Evolutionary conservation across 164 flowering plant genomes (phyloP).

Genomic region (Macadamia integrifolia): DNA sequence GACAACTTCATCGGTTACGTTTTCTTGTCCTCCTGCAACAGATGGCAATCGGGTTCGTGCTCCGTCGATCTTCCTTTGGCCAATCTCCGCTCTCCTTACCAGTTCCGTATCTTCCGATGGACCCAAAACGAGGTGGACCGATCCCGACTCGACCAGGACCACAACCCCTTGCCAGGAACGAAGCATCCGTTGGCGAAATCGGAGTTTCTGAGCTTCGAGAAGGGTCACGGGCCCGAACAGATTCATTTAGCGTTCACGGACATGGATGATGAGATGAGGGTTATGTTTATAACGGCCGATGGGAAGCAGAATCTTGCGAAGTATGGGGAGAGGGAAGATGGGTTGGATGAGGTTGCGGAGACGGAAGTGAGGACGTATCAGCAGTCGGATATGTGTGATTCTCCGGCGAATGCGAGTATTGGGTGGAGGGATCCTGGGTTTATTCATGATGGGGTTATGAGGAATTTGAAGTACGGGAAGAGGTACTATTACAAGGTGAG

Average conservation of each 20-base stretch:
- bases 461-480: slow-evolving; percentile 53
- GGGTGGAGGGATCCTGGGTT: slow-evolving; percentile 99
- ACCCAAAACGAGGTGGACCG: slow-evolving; percentile 45
- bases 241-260: slow-evolving; percentile 71
- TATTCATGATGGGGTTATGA: slow-evolving; percentile 75
- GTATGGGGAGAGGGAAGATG: slow-evolving; percentile 42
- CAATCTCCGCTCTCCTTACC: slow-evolving; percentile 70
- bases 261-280: slow-evolving; percentile 75
- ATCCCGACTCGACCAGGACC: slow-evolving; percentile 50
- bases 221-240: slow-evolving; percentile 67
- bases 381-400: slow-evolving; percentile 80
- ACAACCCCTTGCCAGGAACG: slow-evolving; percentile 83
- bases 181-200: slow-evolving; percentile 45
- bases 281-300: slow-evolving; percentile 65
- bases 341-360: slow-evolving; percentile 26
- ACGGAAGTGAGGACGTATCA: slow-evolving; percentile 70
- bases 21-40: slow-evolving; percentile 53
- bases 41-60: slow-evolving; percentile 77
- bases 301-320: slow-evolving; percentile 51
- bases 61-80: slow-evolving; percentile 54
- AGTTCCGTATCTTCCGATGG: slow-evolving; percentile 88
- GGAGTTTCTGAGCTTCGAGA: slow-evolving; percentile 37
- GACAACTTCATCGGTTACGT: slow-evolving; percentile 77
- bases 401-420: slow-evolving; percentile 67
- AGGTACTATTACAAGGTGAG: slow-evolving; percentile 77